phyloP scores from a whole-genome alignment of 2,329 filamentous ascomycete genomes.

The Clarireedia monteithiana region DNA sequence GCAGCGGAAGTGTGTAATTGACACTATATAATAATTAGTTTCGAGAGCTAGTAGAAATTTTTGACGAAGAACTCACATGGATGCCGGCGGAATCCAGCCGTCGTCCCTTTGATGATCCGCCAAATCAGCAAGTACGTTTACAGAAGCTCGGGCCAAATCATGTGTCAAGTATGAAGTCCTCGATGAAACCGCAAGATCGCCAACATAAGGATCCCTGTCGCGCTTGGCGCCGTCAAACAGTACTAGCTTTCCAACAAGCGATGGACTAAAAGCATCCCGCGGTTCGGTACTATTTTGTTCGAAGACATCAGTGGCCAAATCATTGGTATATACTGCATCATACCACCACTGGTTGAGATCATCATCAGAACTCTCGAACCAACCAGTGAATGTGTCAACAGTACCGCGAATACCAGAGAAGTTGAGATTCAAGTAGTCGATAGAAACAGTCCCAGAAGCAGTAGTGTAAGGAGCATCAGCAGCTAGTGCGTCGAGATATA shows the following conservation, averaged over 20 bases:
- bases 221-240: slow-evolving; percentile 44
- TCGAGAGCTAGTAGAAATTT: neutral
- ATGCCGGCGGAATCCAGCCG: slow-evolving; percentile 47
- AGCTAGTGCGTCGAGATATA: slow-evolving; percentile 38
- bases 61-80: slow-evolving; percentile 34
- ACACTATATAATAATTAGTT: slow-evolving; percentile 25
- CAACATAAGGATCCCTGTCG: slow-evolving; percentile 45
- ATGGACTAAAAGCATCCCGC: slow-evolving; percentile 35
- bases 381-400: slow-evolving; percentile 41
- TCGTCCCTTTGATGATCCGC: slow-evolving; percentile 41
- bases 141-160: slow-evolving; percentile 32
- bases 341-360: slow-evolving; percentile 45
- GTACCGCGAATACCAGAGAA: slow-evolving; percentile 41
- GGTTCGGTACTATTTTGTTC: slow-evolving; percentile 41
- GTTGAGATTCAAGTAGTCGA: slow-evolving; percentile 35
- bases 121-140: slow-evolving; percentile 43
- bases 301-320: slow-evolving; percentile 41
- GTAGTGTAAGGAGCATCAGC: slow-evolving; percentile 39
- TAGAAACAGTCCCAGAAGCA: slow-evolving; percentile 35
- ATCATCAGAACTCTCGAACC: slow-evolving; percentile 44
- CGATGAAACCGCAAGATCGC: slow-evolving; percentile 42
- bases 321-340: slow-evolving; percentile 45
- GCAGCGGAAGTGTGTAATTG: slow-evolving; percentile 39
- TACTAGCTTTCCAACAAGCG: slow-evolving; percentile 38
- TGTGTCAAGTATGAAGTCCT: slow-evolving; percentile 42